A percentile compares a stretch with the other conserved stretches of the same genome.
phyloP scores from a whole-genome alignment of 441 rosid genomes.

The Populus hybrid region DNA sequence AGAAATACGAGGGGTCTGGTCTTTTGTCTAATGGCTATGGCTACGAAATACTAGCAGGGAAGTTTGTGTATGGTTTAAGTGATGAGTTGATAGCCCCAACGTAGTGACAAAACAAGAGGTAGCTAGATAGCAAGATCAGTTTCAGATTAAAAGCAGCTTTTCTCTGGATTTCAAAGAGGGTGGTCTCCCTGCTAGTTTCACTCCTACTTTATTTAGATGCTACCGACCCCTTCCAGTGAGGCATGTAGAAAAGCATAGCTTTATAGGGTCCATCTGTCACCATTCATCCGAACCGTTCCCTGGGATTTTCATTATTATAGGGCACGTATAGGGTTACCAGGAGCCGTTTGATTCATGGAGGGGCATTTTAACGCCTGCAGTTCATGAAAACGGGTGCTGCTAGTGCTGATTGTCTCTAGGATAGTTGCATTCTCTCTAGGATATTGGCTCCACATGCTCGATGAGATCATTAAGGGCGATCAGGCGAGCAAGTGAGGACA shows the following conservation, averaged over 20 bases:
- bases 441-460: not conserved
- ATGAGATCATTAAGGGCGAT: too few relatives aligned
- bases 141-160: conserved; percentile 15
- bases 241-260: not conserved
- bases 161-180: not conserved
- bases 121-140: conserved; percentile 7
- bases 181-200: not conserved
- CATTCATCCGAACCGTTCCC: conserved; percentile 17
- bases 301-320: not conserved
- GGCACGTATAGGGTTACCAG: not conserved
- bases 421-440: not conserved
- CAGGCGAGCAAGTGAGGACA: not conserved
- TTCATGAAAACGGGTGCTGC: not conserved
- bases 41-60: not conserved
- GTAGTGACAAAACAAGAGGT: conserved; percentile 17
- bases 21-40: not conserved
- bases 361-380: not conserved
- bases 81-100: not conserved
- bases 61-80: not conserved
- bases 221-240: conserved; percentile 6
- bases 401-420: not conserved
- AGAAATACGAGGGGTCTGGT: not conserved
- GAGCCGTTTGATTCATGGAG: not conserved
- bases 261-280: conserved; percentile 18
- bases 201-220: not conserved